These are phyloP conservation scores for Vaccinium myrtillus DNA, from an alignment of 148 eudicot species.

Conservation along the genomic window DNA sequence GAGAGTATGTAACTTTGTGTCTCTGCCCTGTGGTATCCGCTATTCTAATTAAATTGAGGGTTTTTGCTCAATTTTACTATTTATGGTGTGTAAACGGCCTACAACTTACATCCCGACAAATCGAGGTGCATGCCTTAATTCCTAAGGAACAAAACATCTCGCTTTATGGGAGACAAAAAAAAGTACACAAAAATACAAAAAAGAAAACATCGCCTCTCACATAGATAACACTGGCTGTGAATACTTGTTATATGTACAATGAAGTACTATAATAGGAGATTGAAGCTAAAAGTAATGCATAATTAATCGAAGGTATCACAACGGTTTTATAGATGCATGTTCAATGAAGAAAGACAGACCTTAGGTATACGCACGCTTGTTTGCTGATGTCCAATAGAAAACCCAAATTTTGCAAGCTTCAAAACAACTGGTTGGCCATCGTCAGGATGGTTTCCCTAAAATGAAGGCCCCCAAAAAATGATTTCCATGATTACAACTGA, in stretches of 20 bases:
- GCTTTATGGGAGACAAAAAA: neutral
- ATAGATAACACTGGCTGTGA: neutral
- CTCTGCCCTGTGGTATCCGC: neutral
- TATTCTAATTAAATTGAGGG: neutral
- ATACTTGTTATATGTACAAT: neutral
- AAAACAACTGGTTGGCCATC: slow-evolving; percentile 61
- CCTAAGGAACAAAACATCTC: neutral
- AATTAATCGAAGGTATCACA: neutral
- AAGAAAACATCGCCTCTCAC: neutral
- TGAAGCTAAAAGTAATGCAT: neutral
- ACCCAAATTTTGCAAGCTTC: slow-evolving; percentile 62
- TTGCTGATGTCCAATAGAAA: slow-evolving; percentile 67
- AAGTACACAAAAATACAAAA: neutral
- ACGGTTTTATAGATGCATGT: neutral
- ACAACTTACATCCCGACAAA: neutral
- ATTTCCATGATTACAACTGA: slow-evolving; percentile 1
- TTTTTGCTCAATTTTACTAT: neutral
- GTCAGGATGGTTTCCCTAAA: slow-evolving; percentile 82
- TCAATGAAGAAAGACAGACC: slow-evolving; percentile 38
- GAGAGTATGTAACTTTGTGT: neutral
- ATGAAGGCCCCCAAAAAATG: slow-evolving; percentile 9
- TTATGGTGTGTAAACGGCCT: neutral
- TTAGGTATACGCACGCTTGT: slow-evolving; percentile 66
- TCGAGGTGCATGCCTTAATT: neutral
- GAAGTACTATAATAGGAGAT: slow-evolving; percentile 2